phyloP scores from a whole-genome alignment of 805 yeast species.

The Nakazawaea wyomingensis region DNA sequence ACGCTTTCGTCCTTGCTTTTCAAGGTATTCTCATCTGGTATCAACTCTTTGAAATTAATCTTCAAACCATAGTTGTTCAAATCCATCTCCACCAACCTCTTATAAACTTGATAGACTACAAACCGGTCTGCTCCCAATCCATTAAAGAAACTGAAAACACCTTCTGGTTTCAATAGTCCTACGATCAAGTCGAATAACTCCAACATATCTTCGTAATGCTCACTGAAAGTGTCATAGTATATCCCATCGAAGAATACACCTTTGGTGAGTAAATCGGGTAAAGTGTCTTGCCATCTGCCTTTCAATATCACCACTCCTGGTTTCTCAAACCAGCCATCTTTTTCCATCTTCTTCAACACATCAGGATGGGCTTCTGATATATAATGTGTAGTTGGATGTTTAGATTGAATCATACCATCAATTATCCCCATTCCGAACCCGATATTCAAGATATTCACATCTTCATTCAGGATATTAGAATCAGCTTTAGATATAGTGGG shows the following conservation, averaged over 20 bases:
- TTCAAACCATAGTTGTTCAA: conserved; percentile 71
- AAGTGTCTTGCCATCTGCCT: conserved; percentile 90
- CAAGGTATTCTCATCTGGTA: conserved; percentile 33
- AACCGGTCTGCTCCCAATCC: conserved; percentile 82
- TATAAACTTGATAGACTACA: conserved; percentile 78
- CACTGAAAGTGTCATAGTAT: conserved; percentile 91
- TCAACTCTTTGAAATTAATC: conserved; percentile 48
- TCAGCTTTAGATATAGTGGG: no score
- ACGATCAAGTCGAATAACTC: conserved; percentile 77
- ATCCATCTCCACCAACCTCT: conserved; percentile 74
- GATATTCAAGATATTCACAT: conserved; percentile 62
- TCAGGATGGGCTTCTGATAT: conserved; percentile 95
- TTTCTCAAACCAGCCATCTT: conserved; percentile 81
- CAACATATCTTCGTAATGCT: conserved; percentile 84
- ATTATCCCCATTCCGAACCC: conserved; percentile 98
- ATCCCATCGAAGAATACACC: conserved; percentile 85
- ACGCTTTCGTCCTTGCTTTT: conserved; percentile 34
- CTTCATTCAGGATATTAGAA: no score
- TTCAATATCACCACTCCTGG: conserved; percentile 66
- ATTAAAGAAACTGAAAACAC: conserved; percentile 86
- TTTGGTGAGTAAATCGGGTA: conserved; percentile 57
- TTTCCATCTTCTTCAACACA: conserved; percentile 60
- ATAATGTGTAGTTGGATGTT: conserved; percentile 64
- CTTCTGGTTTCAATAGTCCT: conserved; percentile 76
- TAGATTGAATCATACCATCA: conserved; percentile 65